Percentiles rank a stretch among this genome's conserved stretches.
phyloP scores from a whole-genome alignment of 805 yeast genomes.

The Danielia reshetovae region DNA sequence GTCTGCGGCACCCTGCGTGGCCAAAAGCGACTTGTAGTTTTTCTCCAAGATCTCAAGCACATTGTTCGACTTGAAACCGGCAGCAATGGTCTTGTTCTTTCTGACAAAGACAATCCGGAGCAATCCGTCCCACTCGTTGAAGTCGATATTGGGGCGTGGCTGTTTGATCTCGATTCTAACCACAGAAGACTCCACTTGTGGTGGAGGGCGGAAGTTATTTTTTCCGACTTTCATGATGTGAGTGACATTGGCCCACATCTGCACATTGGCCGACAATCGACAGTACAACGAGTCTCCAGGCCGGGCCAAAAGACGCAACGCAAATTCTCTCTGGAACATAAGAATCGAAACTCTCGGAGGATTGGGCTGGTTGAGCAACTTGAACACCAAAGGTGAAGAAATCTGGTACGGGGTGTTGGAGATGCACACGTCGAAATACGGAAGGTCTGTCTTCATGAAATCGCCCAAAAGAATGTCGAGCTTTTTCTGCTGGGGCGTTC shows the following conservation, averaged over 20 bases:
- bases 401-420: constrained; percentile 98
- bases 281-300: constrained; percentile 96
- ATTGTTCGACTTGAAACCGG: constrained; percentile 83
- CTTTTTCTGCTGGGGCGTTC: constrained; percentile 90
- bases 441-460: constrained; percentile 91
- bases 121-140: constrained; percentile 95
- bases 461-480: constrained; percentile 91
- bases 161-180: constrained; percentile 87
- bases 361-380: constrained; percentile 79
- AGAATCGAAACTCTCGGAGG: constrained; percentile 94
- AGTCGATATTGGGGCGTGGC: constrained; percentile 93
- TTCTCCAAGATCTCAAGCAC: constrained; percentile 78
- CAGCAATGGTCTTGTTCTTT: constrained; percentile 87
- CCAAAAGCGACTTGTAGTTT: constrained; percentile 77
- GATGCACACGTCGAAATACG: constrained; percentile 92
- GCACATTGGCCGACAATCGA: constrained; percentile 92
- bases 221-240: constrained; percentile 98
- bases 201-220: constrained; percentile 97
- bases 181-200: constrained; percentile 95
- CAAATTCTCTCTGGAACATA: constrained; percentile 98
- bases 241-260: constrained; percentile 99
- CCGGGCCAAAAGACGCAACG: constrained; percentile 85
- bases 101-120: constrained; percentile 88
- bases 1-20: constrained; percentile 45
- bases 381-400: constrained; percentile 94